Conservation (phyloP, 1,284 basidiomycete species). For the Sanguinoderma infundibulare region DNA sequence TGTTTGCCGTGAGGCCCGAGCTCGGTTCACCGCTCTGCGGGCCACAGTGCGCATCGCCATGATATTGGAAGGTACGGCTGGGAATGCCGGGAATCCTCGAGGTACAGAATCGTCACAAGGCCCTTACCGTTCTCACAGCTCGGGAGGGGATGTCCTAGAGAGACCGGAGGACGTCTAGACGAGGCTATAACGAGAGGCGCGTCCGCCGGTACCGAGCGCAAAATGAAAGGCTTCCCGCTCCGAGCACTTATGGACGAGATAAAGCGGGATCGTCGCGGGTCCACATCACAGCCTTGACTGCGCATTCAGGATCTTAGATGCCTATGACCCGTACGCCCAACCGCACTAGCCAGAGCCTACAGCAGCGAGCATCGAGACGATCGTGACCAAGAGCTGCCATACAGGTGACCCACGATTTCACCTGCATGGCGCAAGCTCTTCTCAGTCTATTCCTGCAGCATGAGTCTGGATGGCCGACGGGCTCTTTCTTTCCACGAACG, state of each 20-base stretch:
- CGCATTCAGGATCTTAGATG: neutral
- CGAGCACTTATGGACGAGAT: slow-evolving; percentile 1
- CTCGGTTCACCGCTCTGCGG: slow-evolving; percentile 7
- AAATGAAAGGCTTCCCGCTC: slow-evolving; percentile 18
- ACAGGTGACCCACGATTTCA: neutral
- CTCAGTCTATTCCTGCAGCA: slow-evolving; percentile 14
- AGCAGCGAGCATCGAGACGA: neutral
- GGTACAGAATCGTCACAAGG: slow-evolving; percentile 19
- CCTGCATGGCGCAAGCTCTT: slow-evolving; percentile 1
- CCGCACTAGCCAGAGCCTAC: neutral
- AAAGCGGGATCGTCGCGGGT: neutral
- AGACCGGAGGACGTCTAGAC: neutral
- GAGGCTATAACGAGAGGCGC: neutral
- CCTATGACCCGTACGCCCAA: neutral
- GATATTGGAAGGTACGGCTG: slow-evolving; percentile 15
- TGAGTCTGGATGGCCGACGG: slow-evolving; percentile 1
- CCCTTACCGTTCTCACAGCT: slow-evolving; percentile 16
- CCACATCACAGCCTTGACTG: slow-evolving; percentile 3
- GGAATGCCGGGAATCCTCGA: slow-evolving; percentile 21
- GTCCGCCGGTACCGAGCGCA: slow-evolving; percentile 1
- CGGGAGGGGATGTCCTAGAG: neutral
- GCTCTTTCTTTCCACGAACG: neutral
- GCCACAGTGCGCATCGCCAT: slow-evolving; percentile 6
- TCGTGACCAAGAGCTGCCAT: neutral
- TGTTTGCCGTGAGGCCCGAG: slow-evolving; percentile 29